Evolutionary conservation across 352 stramenopile genomes (phyloP).

Genomic region (Phytophthora pinifolia): DNA sequence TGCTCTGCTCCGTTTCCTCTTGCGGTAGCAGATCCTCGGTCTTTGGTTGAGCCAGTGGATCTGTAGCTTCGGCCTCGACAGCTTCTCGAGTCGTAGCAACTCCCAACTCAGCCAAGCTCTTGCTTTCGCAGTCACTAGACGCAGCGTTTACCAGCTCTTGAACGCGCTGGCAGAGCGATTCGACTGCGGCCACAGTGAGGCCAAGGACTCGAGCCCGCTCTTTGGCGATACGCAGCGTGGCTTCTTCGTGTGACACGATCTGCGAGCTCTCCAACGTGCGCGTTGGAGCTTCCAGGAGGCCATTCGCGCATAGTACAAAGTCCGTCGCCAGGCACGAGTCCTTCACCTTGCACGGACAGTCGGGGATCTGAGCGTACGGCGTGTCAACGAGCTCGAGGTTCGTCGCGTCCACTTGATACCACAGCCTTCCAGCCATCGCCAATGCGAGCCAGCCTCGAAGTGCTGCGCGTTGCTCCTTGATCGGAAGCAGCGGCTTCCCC

Average conservation of each 20-base stretch:
- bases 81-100: constrained; percentile 21
- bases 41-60: constrained; percentile 3
- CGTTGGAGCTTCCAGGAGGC: constrained; percentile 23
- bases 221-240: constrained; percentile 20
- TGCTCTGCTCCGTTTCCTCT: constrained; percentile 19
- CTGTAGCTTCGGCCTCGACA: constrained; percentile 16
- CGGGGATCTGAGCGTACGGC: constrained; percentile 40
- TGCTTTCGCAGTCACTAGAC: neutral
- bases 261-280: constrained; percentile 18
- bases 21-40: constrained; percentile 25
- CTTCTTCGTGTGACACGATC: constrained; percentile 14
- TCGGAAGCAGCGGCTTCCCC: constrained; percentile 42
- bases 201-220: constrained; percentile 26
- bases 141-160: constrained; percentile 5
- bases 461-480: constrained; percentile 36
- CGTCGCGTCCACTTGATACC: constrained; percentile 47
- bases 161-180: constrained; percentile 14
- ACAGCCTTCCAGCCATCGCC: constrained; percentile 53
- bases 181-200: constrained; percentile 2
- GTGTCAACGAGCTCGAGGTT: constrained; percentile 37
- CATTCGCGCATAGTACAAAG: constrained; percentile 44
- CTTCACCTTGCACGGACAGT: constrained; percentile 44
- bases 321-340: constrained; percentile 52
- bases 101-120: constrained; percentile 13
- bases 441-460: constrained; percentile 42